A percentile compares a stretch with the other conserved stretches of the same genome.
These are phyloP conservation scores for Anaeramoeba flamelloides DNA, from an alignment of 78 protist genomes.

Conservation along the genomic window DNA sequence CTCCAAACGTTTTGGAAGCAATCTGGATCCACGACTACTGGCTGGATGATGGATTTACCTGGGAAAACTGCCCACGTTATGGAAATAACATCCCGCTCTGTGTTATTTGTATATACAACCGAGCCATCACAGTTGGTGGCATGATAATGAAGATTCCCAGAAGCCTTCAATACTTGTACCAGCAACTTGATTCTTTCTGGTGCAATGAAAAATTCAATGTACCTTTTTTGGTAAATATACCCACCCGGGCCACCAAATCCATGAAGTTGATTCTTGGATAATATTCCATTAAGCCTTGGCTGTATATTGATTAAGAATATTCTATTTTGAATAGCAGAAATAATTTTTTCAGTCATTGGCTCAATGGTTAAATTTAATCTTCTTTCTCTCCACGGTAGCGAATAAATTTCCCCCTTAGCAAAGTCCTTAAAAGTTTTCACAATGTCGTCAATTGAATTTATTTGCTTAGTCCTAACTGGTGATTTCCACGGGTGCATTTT, in stretches of 20 bases:
- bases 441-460: constrained; percentile 23
- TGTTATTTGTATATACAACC: too few species aligned
- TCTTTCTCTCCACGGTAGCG: constrained; percentile 38
- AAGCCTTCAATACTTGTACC: constrained; percentile 4
- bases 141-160: constrained; percentile 44
- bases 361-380: constrained; percentile 54
- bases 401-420: constrained; percentile 14
- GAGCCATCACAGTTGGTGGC: constrained; percentile 45
- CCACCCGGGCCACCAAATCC: constrained; percentile 92
- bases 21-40: constrained; percentile 70
- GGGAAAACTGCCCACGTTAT: constrained; percentile 96
- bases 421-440: constrained; percentile 26
- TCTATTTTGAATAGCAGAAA: constrained; percentile 42
- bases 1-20: constrained; percentile 72
- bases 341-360: constrained; percentile 19
- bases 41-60: constrained; percentile 65
- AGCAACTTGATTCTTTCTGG: constrained; percentile 11
- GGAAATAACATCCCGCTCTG: constrained; percentile 31
- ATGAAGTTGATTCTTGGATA: constrained; percentile 58
- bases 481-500: too few species aligned
- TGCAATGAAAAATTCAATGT: constrained; percentile 68
- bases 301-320: constrained; percentile 79
- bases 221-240: constrained; percentile 75
- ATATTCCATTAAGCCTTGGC: constrained; percentile 72
- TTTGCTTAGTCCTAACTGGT: too few species aligned